phyloP scores from a whole-genome alignment of 352 stramenopile species.

The Phytophthora foliorum region DNA sequence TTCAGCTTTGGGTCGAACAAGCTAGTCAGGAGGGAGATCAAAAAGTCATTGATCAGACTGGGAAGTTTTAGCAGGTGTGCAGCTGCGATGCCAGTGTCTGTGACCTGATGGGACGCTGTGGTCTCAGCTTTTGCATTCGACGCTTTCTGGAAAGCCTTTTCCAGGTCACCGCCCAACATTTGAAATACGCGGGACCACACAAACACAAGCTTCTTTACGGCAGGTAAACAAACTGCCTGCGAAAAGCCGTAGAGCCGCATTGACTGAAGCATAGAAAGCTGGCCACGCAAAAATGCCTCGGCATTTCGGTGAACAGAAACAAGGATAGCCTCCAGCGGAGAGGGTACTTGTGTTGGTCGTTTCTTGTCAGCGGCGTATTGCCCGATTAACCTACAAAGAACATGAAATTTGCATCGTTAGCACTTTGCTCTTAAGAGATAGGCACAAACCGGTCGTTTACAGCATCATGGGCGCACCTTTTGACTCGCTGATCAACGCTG shows the following conservation, averaged over 20 bases:
- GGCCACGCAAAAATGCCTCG: slow-evolving; percentile 76
- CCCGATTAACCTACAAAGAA: slow-evolving; percentile 55
- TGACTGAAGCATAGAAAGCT: slow-evolving; percentile 76
- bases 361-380: slow-evolving; percentile 65
- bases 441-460: not conserved
- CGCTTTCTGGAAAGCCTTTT: slow-evolving; percentile 44
- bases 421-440: not conserved
- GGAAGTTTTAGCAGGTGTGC: slow-evolving; percentile 71
- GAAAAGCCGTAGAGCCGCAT: slow-evolving; percentile 75
- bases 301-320: slow-evolving; percentile 77
- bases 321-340: slow-evolving; percentile 71
- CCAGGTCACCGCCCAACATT: slow-evolving; percentile 52
- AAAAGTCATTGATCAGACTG: slow-evolving; percentile 78
- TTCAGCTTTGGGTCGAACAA: slow-evolving; percentile 49
- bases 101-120: slow-evolving; percentile 39
- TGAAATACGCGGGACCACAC: slow-evolving; percentile 79
- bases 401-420: slow-evolving; percentile 12
- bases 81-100: slow-evolving; percentile 40
- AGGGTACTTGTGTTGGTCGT: slow-evolving; percentile 48
- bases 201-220: slow-evolving; percentile 81
- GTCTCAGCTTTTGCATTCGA: slow-evolving; percentile 30
- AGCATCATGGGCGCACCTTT: slow-evolving; percentile 48
- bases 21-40: slow-evolving; percentile 58
- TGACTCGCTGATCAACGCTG: slow-evolving; percentile 70
- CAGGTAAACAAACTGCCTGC: slow-evolving; percentile 58